Percentiles rank a stretch among this genome's conserved stretches.
Conservation (phyloP, 257 asterid species). For the Fraxinus quadrangulata region DNA sequence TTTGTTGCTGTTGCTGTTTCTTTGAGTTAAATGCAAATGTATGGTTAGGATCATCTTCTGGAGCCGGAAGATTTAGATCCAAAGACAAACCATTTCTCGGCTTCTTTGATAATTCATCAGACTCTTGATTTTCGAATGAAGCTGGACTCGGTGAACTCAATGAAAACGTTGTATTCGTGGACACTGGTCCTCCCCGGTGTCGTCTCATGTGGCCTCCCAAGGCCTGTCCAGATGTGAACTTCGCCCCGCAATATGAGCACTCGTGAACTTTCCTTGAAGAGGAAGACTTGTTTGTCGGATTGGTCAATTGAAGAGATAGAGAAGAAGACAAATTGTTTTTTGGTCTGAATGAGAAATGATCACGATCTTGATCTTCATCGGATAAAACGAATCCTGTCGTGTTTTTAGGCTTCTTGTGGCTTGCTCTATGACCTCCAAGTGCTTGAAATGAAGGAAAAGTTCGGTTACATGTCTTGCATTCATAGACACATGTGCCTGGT, state of each 20-base stretch:
- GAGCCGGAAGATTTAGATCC: slow-evolving; percentile 82
- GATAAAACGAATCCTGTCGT: slow-evolving; percentile 23
- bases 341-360: slow-evolving; percentile 30
- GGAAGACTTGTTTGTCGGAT: slow-evolving; percentile 41
- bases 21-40: slow-evolving; percentile 31
- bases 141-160: slow-evolving; percentile 34
- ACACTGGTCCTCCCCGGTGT: slow-evolving; percentile 43
- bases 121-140: slow-evolving; percentile 34
- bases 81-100: slow-evolving; percentile 42
- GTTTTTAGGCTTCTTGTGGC: slow-evolving; percentile 57
- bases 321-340: slow-evolving; percentile 38
- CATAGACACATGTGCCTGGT: slow-evolving; percentile 33
- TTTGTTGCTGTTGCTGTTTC: slow-evolving; percentile 24
- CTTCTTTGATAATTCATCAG: slow-evolving; percentile 27
- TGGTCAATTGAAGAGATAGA: slow-evolving; percentile 52
- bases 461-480: slow-evolving; percentile 69
- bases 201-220: slow-evolving; percentile 78
- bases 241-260: slow-evolving; percentile 64
- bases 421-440: slow-evolving; percentile 77
- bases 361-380: slow-evolving; percentile 43
- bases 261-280: slow-evolving; percentile 45
- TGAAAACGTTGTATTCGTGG: slow-evolving; percentile 35
- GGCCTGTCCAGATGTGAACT: slow-evolving; percentile 69
- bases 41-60: slow-evolving; percentile 48
- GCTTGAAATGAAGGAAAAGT: slow-evolving; percentile 68